Percentiles rank a stretch among this genome's conserved stretches.
Conservation (phyloP, 257 asterid genomes). For the Solanum sitiens region DNA sequence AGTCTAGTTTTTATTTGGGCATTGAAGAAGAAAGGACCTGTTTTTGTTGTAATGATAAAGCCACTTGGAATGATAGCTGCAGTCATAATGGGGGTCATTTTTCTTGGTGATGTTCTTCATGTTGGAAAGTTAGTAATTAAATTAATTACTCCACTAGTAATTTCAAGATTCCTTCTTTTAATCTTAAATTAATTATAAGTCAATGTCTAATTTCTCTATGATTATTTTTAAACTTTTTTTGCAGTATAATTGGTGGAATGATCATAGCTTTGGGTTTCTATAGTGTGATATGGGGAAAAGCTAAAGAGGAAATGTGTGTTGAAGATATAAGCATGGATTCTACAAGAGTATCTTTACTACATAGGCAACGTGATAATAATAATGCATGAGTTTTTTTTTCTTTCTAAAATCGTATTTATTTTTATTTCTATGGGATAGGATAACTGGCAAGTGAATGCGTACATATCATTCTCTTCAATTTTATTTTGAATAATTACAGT, state of each 20-base stretch:
- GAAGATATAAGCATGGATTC: not conserved
- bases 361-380: not conserved
- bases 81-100: constrained; percentile 31
- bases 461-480: not conserved
- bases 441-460: not conserved
- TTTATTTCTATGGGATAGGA: rapidly evolving
- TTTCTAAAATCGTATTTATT: not conserved
- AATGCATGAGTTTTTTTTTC: not conserved
- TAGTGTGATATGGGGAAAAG: constrained; percentile 16
- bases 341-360: not conserved
- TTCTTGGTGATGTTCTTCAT: constrained; percentile 42
- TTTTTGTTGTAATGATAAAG: constrained; percentile 35
- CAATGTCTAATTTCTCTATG: not conserved
- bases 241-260: constrained; percentile 14
- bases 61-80: constrained; percentile 46
- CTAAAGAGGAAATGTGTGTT: constrained; percentile 4
- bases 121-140: constrained; percentile 31
- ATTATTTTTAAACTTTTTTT: not conserved
- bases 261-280: constrained; percentile 18
- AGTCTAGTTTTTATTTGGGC: constrained; percentile 28
- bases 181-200: not conserved
- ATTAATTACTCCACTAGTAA: no score
- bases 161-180: not conserved
- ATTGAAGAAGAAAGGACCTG: constrained; percentile 36
- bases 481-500: no score